phyloP scores from a whole-genome alignment of 768 basidiomycete species.

The Guyanaporus albipodus region DNA sequence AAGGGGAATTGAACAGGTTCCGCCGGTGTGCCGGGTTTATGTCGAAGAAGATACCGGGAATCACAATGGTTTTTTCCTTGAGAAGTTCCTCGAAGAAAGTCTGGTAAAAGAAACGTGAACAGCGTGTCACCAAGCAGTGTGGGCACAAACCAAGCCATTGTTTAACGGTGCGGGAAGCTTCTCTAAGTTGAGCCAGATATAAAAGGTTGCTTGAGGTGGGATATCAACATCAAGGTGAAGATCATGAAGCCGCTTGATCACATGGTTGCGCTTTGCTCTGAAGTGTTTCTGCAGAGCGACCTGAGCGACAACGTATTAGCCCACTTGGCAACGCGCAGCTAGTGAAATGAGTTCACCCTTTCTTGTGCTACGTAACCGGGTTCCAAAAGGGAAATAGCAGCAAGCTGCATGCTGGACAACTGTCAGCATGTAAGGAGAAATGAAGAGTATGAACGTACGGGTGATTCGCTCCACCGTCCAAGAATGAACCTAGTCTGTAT shows the following conservation, averaged over 20 bases:
- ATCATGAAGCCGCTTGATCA: conserved; percentile 73
- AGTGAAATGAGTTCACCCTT: conserved; percentile 41
- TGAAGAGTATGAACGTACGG: conserved; percentile 49
- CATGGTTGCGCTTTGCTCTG: conserved; percentile 86
- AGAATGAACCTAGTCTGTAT: conserved; percentile 59
- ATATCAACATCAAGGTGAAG: conserved; percentile 75
- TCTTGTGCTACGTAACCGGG: conserved; percentile 64
- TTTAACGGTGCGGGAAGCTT: conserved; percentile 77
- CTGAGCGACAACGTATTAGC: conserved; percentile 30
- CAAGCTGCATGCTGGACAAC: conserved; percentile 67
- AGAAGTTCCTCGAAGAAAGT: conserved; percentile 94
- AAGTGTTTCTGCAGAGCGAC: conserved; percentile 86
- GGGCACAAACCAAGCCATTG: conserved; percentile 69
- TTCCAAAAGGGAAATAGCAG: conserved; percentile 80
- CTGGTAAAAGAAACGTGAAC: conserved; percentile 28
- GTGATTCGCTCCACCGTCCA: conserved; percentile 94
- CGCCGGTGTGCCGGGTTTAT: conserved; percentile 76
- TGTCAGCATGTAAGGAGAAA: background rate
- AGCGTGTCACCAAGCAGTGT: background rate
- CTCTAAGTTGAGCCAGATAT: conserved; percentile 90
- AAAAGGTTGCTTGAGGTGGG: conserved; percentile 83
- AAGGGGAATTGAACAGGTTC: conserved; percentile 86
- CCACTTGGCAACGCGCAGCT: background rate
- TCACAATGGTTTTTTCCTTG: conserved; percentile 87
- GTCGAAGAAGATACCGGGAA: conserved; percentile 89